Evolutionary conservation across 116 monocot species (phyloP).

Genomic region (Dioscorea cayenensis): DNA sequence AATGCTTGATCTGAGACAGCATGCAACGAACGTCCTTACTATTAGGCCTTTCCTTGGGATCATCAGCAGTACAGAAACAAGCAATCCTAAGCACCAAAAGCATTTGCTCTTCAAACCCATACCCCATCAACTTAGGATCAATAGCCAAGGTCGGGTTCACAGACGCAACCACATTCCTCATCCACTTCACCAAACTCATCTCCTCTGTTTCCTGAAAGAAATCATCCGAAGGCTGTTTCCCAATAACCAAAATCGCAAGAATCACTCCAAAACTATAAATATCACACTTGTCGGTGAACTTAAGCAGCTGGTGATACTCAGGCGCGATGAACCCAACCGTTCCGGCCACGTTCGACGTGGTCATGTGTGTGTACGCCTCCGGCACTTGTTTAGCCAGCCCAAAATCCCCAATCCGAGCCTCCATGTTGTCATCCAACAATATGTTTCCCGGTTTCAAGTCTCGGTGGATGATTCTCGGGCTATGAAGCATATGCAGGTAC

Average conservation of each 20-base stretch:
- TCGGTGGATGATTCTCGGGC: conserved; percentile 62
- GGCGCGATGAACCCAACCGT: conserved; percentile 81
- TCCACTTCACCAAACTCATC: conserved; percentile 60
- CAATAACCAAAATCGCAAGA: conserved; percentile 51
- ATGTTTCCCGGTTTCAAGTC: conserved; percentile 87
- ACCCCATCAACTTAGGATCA: conserved; percentile 6
- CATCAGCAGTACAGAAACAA: conserved; percentile 43
- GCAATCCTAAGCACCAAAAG: conserved; percentile 48
- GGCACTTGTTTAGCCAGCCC: conserved; percentile 69
- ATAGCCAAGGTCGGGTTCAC: conserved; percentile 11
- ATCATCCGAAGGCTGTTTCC: conserved; percentile 58
- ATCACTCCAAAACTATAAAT: conserved; percentile 80
- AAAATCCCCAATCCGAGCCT: conserved; percentile 69
- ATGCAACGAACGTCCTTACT: conserved; percentile 49
- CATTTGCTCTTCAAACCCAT: conserved; percentile 36
- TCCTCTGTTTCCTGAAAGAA: conserved; percentile 58
- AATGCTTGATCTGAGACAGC: conserved; percentile 30
- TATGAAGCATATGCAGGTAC: conserved; percentile 64
- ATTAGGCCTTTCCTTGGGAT: conserved; percentile 47
- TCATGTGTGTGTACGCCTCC: conserved; percentile 47
- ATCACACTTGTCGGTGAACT: conserved; percentile 68
- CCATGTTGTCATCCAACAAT: conserved; percentile 61
- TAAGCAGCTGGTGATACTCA: conserved; percentile 67
- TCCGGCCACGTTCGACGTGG: conserved; percentile 53
- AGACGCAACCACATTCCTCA: conserved; percentile 28